Evolutionary conservation across 371 early-diverging fungal genomes (phyloP), one percentile per base, ranked within the genome.

Genomic region (Circinella minor): DNA sequence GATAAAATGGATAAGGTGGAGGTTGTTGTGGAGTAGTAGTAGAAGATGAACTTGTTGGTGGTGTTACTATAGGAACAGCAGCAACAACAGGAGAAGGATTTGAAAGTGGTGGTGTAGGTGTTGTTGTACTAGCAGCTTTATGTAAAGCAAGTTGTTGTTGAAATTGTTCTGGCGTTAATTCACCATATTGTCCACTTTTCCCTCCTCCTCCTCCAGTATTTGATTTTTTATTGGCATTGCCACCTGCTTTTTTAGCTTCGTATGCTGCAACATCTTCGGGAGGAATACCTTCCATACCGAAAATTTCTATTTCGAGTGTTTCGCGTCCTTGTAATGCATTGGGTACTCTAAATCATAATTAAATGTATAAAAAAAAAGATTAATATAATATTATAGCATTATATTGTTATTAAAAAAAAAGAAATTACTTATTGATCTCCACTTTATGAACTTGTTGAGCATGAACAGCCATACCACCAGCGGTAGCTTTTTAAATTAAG

Each of bases 281-380:
- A 14, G 98, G 98, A 54, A 98, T 92, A 8, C 97, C 97, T 69
- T 92, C 92, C 94, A 96, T 98, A 34, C 97, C 98, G 79, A 95
- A 96, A 62, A 98, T 96, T 74, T 97, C 96, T 65, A 95, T 81
- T 20, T 97, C 95, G 36, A 89, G 77, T 14, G 89, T 86, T 59
- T 96, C 96, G 66, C 96, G 89, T 49, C 96, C 96, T 37, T 88
- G 85, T 34, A 96, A 69, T 36, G 96, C 94, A 78, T 96, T 96
- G 9, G 94, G 93, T 11, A 97, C 95, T 66, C 94, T 94, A 72
- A 43, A 43, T 43, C 27, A 27, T 27, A 27, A 27, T 27, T 27
- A 27, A 27, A 27, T 27, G 2, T 27, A 27, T 27, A 27, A 27
- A 27, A 27, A 27, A 27, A 27, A 27, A 27, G 27, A 27, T 27